Percentiles rank a stretch among this genome's conserved stretches.
These are phyloP conservation scores for Geotrichum cucujoidarum DNA, from an alignment of 1,139 yeast species.

Conservation along the genomic window DNA sequence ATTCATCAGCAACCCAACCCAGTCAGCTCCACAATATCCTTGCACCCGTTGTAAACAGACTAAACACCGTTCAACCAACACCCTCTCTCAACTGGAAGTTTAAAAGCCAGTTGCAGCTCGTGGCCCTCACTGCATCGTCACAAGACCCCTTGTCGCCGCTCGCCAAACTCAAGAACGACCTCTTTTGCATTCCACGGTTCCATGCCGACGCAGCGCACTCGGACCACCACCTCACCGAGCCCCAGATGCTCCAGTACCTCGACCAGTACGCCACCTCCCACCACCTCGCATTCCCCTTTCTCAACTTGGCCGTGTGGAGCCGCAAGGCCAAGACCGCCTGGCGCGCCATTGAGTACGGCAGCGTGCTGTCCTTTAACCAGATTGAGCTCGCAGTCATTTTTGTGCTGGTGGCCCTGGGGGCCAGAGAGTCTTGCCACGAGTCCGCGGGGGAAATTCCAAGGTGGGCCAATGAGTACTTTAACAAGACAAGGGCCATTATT, in stretches of 20 bases:
- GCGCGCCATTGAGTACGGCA: conserved; percentile 25
- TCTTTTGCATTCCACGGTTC: not conserved
- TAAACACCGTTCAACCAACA: not conserved
- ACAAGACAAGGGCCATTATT: conserved; percentile 2
- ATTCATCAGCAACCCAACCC: not conserved
- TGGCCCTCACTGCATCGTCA: not conserved
- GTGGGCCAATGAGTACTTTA: conserved; percentile 6
- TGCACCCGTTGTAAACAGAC: conserved; percentile 1
- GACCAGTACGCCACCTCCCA: conserved; percentile 22
- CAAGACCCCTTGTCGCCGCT: not conserved
- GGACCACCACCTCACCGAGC: conserved; percentile 19
- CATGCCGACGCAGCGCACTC: not conserved
- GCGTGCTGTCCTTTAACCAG: conserved; percentile 13
- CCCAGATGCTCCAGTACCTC: conserved; percentile 26
- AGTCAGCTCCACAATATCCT: not conserved
- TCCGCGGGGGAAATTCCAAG: too few relatives aligned
- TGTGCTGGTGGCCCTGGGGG: conserved; percentile 25
- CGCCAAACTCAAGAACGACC: not conserved
- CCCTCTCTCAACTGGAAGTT: not conserved
- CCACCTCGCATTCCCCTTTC: conserved; percentile 24
- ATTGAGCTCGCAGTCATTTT: conserved; percentile 27
- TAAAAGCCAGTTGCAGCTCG: not conserved
- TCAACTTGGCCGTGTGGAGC: conserved; percentile 25
- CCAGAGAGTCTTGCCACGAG: conserved; percentile 7
- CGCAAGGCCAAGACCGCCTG: conserved; percentile 25